A percentile compares a stretch with the other conserved stretches of the same genome.
Conservation (phyloP, 371 early-diverging fungal species). For the Saksenaea oblongispora region DNA sequence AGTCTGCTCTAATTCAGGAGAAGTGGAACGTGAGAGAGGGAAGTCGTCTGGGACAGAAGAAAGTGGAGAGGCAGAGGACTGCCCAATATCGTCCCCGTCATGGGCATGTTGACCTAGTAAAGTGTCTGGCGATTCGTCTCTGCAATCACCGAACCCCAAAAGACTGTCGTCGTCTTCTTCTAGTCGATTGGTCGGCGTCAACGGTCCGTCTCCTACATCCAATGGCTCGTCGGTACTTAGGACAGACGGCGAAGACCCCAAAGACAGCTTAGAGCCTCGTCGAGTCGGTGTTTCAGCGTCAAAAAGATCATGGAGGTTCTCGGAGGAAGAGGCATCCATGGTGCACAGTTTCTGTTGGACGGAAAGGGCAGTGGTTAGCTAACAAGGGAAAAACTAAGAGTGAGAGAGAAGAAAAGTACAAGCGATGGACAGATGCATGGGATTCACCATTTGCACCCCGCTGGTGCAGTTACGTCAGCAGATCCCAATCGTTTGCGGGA, state of each 20-base stretch:
- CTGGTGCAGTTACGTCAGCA: no score
- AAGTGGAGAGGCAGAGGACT: conserved; percentile 5
- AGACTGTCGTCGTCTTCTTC: neutral
- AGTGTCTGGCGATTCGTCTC: neutral
- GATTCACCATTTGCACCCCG: no score
- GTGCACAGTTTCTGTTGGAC: neutral
- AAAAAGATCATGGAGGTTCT: neutral
- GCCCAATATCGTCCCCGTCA: neutral
- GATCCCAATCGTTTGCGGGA: no score
- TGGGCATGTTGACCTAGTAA: neutral
- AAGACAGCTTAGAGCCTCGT: neutral
- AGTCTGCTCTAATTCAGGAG: neutral
- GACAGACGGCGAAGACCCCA: neutral
- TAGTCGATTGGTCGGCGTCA: neutral
- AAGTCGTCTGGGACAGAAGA: conserved; percentile 9
- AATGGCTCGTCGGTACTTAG: neutral
- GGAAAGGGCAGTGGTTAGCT: no score
- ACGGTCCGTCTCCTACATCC: neutral
- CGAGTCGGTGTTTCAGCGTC: neutral
- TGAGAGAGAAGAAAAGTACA: no score
- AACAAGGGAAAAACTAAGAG: no score
- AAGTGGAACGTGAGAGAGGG: conserved; percentile 8
- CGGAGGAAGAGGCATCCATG: neutral
- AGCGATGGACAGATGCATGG: no score
- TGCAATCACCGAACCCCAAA: neutral